Conservation (phyloP, 108 stramenopile genomes). For the Cyclotella cryptica region DNA sequence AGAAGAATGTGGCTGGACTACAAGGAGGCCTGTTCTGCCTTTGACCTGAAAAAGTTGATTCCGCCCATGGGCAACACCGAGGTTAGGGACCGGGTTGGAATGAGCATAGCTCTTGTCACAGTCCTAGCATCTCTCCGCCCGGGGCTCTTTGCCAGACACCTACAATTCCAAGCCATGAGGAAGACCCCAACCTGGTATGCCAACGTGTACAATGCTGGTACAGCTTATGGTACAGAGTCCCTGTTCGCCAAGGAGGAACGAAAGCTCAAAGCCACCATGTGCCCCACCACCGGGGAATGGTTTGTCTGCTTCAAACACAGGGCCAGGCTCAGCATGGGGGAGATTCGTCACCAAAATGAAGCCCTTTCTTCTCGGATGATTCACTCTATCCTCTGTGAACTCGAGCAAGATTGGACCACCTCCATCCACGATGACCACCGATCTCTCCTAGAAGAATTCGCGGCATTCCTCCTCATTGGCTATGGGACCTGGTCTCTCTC, state of each 20-base stretch:
- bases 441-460: background rate
- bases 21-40: background rate
- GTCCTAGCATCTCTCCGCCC: background rate
- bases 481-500: background rate
- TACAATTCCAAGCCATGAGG: background rate
- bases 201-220: background rate
- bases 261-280: background rate
- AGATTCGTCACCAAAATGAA: background rate
- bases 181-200: background rate
- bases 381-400: background rate
- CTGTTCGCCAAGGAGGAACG: background rate
- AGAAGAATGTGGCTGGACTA: background rate
- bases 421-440: background rate
- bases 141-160: background rate
- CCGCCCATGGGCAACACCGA: background rate
- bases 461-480: background rate
- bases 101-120: background rate
- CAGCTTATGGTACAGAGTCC: background rate
- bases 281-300: no score
- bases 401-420: background rate
- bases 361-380: background rate
- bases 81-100: background rate
- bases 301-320: background rate
- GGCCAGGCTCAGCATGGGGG: background rate
- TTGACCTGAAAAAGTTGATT: background rate